Conservation (phyloP, 306 rosid genomes). For the Ormosia emarginata region DNA sequence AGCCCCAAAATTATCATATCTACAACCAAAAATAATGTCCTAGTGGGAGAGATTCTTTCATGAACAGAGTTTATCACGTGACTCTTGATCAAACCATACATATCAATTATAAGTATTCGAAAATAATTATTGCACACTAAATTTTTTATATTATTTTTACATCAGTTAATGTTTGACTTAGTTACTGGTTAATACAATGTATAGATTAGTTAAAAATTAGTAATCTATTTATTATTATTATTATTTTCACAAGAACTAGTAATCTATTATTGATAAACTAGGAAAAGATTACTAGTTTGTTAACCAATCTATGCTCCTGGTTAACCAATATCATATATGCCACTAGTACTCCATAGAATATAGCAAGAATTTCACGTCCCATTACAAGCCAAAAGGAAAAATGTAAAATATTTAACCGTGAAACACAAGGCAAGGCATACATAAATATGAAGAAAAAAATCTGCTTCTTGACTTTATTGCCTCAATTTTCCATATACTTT, state of each 20-base stretch:
- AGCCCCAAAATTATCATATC: background rate
- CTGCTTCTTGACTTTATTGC: conserved; percentile 20
- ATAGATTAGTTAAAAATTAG: too few species aligned
- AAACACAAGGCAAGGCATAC: conserved; percentile 17
- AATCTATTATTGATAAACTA: too few species aligned
- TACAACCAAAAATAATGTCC: background rate
- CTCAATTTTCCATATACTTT: conserved; percentile 5
- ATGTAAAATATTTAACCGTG: background rate
- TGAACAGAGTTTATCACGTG: conserved; percentile 20
- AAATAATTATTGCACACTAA: too few species aligned
- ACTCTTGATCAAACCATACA: conserved; percentile 15
- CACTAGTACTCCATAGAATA: background rate
- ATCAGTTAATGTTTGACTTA: too few species aligned
- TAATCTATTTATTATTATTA: too few species aligned
- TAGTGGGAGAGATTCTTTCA: conserved; percentile 10
- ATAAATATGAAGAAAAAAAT: conserved; percentile 7
- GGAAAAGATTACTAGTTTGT: too few species aligned
- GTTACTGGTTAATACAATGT: too few species aligned
- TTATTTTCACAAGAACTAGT: too few species aligned
- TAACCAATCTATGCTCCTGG: too few species aligned
- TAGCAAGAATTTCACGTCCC: background rate
- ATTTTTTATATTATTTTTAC: too few species aligned
- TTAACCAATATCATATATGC: background rate
- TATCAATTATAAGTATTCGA: background rate
- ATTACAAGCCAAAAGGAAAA: background rate